Percentiles rank a stretch among this genome's conserved stretches.
phyloP scores from a whole-genome alignment of 2,329 filamentous ascomycete genomes.

The Venturia asperata region DNA sequence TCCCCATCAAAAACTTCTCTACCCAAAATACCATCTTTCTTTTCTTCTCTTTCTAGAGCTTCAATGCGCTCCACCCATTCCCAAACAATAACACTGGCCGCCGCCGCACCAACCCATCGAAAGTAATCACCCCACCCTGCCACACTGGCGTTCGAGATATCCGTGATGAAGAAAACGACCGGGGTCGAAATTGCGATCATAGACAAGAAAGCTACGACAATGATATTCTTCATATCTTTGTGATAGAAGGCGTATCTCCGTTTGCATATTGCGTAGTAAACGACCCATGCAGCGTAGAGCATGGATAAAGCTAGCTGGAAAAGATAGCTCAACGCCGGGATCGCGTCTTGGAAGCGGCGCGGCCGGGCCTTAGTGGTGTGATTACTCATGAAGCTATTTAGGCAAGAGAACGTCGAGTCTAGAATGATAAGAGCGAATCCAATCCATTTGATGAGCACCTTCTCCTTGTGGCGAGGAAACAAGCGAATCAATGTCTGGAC shows the following conservation, averaged over 20 bases:
- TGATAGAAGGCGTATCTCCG: conserved; percentile 88
- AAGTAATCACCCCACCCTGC: conserved; percentile 94
- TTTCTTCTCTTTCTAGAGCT: conserved; percentile 82
- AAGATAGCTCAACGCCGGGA: conserved; percentile 84
- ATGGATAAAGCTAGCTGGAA: conserved; percentile 82
- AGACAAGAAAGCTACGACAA: conserved; percentile 70
- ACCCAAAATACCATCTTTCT: conserved; percentile 86
- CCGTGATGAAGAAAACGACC: conserved; percentile 86
- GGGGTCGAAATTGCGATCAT: conserved; percentile 78
- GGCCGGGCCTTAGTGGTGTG: conserved; percentile 50
- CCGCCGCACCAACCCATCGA: conserved; percentile 89
- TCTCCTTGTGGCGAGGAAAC: conserved; percentile 93
- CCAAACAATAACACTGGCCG: conserved; percentile 94
- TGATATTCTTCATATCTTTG: conserved; percentile 82
- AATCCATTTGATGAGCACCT: conserved; percentile 98
- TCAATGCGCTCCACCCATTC: conserved; percentile 97
- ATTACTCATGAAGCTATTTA: conserved; percentile 73
- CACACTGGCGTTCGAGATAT: conserved; percentile 77
- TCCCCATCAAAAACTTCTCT: conserved; percentile 90
- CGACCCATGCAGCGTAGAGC: conserved; percentile 86
- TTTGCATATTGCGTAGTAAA: conserved; percentile 90
- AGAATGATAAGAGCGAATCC: conserved; percentile 88
- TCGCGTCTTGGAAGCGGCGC: conserved; percentile 74
- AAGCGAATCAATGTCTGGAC: conserved; percentile 93
- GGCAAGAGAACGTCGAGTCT: conserved; percentile 81